Conservation (phyloP, 768 basidiomycete genomes). For the Pleurotus giganteus region DNA sequence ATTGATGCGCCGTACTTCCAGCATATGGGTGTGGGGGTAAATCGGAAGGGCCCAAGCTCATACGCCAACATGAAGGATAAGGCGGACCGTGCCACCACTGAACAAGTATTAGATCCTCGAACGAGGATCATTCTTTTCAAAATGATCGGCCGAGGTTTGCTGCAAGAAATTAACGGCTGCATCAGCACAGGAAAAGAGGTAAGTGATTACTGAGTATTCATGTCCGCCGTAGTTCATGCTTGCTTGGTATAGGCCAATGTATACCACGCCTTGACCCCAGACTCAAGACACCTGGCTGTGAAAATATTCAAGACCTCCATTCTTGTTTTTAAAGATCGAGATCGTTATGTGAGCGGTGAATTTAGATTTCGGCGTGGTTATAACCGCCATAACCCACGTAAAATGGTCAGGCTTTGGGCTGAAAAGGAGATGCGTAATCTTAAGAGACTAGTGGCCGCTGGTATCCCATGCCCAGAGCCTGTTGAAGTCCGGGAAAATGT, state of each 20-base stretch:
- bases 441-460: constrained; percentile 78
- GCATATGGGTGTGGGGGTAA: constrained; percentile 65
- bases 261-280: constrained; percentile 77
- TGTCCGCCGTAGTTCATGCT: constrained; percentile 6
- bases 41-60: constrained; percentile 89
- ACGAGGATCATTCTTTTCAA: constrained; percentile 93
- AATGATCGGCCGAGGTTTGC: constrained; percentile 88
- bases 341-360: constrained; percentile 94
- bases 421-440: constrained; percentile 99
- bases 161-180: constrained; percentile 93
- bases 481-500: constrained; percentile 96
- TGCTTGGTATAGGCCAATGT: constrained; percentile 77
- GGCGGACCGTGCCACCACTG: constrained; percentile 92
- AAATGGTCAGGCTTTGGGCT: constrained; percentile 99
- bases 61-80: constrained; percentile 93
- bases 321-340: constrained; percentile 95
- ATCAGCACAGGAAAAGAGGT: constrained; percentile 99
- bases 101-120: constrained; percentile 96
- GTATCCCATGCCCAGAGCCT: constrained; percentile 84
- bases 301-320: constrained; percentile 99
- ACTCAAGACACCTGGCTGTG: constrained; percentile 70
- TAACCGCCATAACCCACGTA: constrained; percentile 87
- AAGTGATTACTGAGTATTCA: constrained; percentile 16
- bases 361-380: constrained; percentile 93
- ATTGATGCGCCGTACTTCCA: constrained; percentile 69